phyloP scores from a whole-genome alignment of 2,329 filamentous ascomycete genomes.

The Claviceps capensis region DNA sequence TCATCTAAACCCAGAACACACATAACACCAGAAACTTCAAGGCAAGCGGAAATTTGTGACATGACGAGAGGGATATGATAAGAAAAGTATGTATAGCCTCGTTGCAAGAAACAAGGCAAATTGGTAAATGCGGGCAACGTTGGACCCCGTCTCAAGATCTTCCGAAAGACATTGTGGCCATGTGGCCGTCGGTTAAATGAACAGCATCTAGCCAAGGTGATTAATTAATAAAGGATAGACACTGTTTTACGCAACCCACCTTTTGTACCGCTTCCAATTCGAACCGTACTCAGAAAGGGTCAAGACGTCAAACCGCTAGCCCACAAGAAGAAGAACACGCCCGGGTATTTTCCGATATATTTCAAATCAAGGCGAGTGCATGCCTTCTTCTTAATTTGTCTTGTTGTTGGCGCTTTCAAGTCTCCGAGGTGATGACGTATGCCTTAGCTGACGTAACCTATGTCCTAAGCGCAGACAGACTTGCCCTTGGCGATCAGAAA shows the following conservation, averaged over 20 bases:
- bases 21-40: constrained; percentile 13
- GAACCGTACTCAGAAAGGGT: not conserved
- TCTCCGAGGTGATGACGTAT: constrained; percentile 17
- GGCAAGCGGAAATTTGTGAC: constrained; percentile 16
- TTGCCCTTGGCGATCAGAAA: constrained; percentile 6
- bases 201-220: constrained; percentile 5
- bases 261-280: not conserved
- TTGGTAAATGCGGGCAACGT: not conserved
- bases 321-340: constrained; percentile 4
- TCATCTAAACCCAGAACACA: constrained; percentile 11
- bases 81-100: not conserved
- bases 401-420: constrained; percentile 14
- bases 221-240: not conserved
- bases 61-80: not conserved
- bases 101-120: not conserved
- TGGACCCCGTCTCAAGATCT: constrained; percentile 7
- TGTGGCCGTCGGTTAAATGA: not conserved
- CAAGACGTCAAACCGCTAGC: constrained; percentile 5
- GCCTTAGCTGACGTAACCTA: constrained; percentile 13
- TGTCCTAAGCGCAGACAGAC: constrained; percentile 5
- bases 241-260: not conserved
- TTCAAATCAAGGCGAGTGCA: not conserved
- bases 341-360: constrained; percentile 9
- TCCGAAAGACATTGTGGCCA: not conserved
- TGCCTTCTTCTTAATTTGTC: constrained; percentile 13